Evolutionary conservation across 805 yeast species (phyloP).

Genomic region (Blastobotrys peoriensis): DNA sequence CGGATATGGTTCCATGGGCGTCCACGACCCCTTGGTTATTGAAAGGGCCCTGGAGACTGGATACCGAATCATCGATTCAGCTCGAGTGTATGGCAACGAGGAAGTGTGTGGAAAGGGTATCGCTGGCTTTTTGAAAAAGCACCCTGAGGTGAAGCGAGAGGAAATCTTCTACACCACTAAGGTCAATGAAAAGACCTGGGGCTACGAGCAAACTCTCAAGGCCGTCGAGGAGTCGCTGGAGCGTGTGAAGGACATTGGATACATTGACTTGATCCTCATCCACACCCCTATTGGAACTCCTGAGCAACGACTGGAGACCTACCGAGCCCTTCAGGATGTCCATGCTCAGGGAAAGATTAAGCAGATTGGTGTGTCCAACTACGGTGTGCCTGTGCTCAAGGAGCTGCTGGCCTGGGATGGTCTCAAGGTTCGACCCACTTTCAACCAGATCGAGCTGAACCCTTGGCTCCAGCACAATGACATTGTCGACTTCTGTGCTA

Average conservation of each 20-base stretch:
- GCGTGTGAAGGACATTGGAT: conserved; percentile 39
- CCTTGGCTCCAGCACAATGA: conserved; percentile 76
- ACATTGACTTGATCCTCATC: conserved; percentile 65
- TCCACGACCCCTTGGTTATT: not conserved
- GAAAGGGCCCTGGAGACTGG: conserved; percentile 50
- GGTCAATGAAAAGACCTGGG: conserved; percentile 61
- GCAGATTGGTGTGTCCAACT: conserved; percentile 60
- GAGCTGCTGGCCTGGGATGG: conserved; percentile 45
- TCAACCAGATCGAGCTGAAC: conserved; percentile 76
- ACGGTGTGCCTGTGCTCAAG: conserved; percentile 48
- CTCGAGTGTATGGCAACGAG: conserved; percentile 60
- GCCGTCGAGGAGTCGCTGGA: conserved; percentile 58
- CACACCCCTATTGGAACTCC: conserved; percentile 41
- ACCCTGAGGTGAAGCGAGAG: conserved; percentile 49
- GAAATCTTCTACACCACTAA: conserved; percentile 55
- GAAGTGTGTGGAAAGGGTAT: conserved; percentile 55
- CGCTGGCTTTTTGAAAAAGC: conserved; percentile 44
- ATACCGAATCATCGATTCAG: conserved; percentile 70
- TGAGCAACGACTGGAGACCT: conserved; percentile 40
- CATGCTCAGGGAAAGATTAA: conserved; percentile 44
- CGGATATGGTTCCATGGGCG: conserved; percentile 1
- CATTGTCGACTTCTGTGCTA: conserved; percentile 47
- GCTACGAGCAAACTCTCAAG: conserved; percentile 24
- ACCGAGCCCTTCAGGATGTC: conserved; percentile 50
- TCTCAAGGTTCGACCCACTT: conserved; percentile 52